Base-by-base conservation (phyloP, 805 yeast species). In the Metschnikowia koreensis region DNA sequence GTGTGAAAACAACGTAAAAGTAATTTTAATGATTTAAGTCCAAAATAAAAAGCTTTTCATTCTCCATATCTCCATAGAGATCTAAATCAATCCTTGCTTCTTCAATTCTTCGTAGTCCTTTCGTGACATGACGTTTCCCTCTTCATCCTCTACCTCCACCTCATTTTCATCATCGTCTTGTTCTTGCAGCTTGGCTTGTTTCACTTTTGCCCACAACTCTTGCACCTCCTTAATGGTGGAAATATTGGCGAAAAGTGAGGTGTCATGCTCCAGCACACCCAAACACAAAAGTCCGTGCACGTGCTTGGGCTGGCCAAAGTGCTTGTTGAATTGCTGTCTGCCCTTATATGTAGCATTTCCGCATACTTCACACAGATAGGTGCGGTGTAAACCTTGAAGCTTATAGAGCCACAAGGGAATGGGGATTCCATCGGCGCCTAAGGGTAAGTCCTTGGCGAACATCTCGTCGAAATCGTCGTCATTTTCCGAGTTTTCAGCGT, bases 341-440 rank as follows among this genome's bases (percentile, higher is more conserved):
- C 99, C 99, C 60, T 81, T 80, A 68, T 86, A 93, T 7, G 73
- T 70, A 33, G 69, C 66, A 60, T 88, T 83, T 6, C 96, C 96
- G 65, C 99, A 94, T 7, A 94, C 81, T 68, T 94, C 97, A 66
- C 99, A 94, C 0, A 69, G 61, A 60, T 82, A 89, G 47, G 80
- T 81, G 41, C 81, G 77, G 50, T 87, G 87, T 10, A 92, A 74
- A 0, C 99, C 99, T 61, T 90, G 91, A 42, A 92, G 73, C 66
- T 92, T 94, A 75, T 83, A 92, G 29, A 94, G 73, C 99, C 99
- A 94, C 49, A 77, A 82, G 1, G 99, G 99, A 29, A 94, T 89
- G 0, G 97, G 97, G 39, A 78, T 80, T 0, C 97, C 97, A 67
- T 92, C 97, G 16, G 88, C 80, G 0, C 96, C 98, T 0, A 89